Conservation (phyloP, 176 grass and related monocot genomes). For the Hordeum vulgare region DNA sequence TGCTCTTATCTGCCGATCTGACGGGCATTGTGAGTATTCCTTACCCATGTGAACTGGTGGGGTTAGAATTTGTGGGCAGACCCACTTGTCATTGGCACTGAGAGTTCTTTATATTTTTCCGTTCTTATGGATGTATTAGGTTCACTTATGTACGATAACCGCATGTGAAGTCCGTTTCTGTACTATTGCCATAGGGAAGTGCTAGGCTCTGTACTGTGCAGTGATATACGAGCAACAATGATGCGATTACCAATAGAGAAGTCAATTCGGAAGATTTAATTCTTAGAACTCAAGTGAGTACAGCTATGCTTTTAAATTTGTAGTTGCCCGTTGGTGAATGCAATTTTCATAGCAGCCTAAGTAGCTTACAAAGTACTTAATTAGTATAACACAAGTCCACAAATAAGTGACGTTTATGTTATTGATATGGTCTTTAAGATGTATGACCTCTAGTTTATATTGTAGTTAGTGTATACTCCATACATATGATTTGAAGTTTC, state of each 20-base stretch:
- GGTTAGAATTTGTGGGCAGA: too few relatives aligned
- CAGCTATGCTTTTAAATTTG: too few relatives aligned
- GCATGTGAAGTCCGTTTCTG: neutral
- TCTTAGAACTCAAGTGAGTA: neutral
- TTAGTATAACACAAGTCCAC: neutral
- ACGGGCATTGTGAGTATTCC: neutral
- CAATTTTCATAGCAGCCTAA: neutral
- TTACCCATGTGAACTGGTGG: too few relatives aligned
- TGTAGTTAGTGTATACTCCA: neutral
- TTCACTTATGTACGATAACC: neutral
- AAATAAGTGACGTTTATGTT: neutral
- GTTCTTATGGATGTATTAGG: neutral
- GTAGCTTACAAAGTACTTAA: neutral
- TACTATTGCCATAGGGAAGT: neutral
- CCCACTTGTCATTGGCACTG: neutral
- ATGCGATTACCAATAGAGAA: too few relatives aligned
- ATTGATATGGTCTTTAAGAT: neutral
- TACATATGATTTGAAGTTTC: neutral
- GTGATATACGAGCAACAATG: too few relatives aligned
- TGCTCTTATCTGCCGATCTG: neutral
- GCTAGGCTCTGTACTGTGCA: neutral
- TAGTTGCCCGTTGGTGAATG: neutral
- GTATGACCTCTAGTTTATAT: neutral
- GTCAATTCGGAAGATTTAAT: too few relatives aligned
- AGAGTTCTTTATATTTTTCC: neutral